Evolutionary conservation across 2,329 filamentous ascomycete species (phyloP), one percentile per base, ranked within the genome.

Genomic region (Beauveria scarabaeidicola): DNA sequence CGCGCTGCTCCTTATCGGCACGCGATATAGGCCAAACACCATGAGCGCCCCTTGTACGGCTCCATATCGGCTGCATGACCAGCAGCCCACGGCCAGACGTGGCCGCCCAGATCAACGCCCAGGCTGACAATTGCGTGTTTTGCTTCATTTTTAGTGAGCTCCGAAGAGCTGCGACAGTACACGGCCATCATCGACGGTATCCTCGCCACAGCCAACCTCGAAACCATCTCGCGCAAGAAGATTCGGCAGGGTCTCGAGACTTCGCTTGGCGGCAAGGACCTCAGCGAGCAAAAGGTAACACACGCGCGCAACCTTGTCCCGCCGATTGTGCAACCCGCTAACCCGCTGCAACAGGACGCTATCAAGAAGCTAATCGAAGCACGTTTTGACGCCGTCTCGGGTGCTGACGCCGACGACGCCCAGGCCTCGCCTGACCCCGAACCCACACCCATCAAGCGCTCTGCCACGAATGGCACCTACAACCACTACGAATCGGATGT

Each of bases 301-400:
- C 27, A 43, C 50, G 36, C 60, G 50, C 41, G 10, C 29, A 47
- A 40, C 27, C 6, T n/a, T 27, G 21, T 41, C 32, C 6, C 41
- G 40, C 61, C 53, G 29, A 27, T 40, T n/a, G 5, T 36, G 3
- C 38, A 17, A 3, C 11, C 15, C 9, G 27, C 56, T 58, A 19
- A 58, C 46, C 32, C 7, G 15, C 27, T 38, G 7, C 43, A 40
- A 29, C 63, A 90, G 88, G 77, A 80, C 69, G 83, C 84, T 15
- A 87, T 91, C 72, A 90, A 90, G 69, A 77, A 77, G 55, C 77
- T 91, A 52, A 91, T 91, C 59, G 86, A 88, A 74, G 80, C 83
- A 65, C 85, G 88, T 19, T 91, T 91, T 71, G 88, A 91, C 67
- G 81, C 86, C 60, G 82, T 87, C 65, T 83, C 82, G 53, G 78